phyloP scores from a whole-genome alignment of 192 early-diverging fungal genomes.

The Pecoramyces ruminantium region DNA sequence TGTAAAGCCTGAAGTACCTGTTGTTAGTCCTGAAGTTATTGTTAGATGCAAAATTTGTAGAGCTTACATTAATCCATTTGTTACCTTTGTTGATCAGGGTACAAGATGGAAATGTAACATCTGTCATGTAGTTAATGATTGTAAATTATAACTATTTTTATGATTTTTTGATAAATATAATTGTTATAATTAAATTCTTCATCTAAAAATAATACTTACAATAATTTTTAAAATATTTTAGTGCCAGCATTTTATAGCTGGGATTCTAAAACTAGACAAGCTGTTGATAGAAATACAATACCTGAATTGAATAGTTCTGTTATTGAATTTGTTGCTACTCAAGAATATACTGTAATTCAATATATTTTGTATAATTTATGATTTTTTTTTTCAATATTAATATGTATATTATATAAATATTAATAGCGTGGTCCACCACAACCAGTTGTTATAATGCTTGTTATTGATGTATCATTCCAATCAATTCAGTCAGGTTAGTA shows the following conservation, averaged over 20 bases:
- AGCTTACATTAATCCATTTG: conserved; percentile 93
- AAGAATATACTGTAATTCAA: conserved; percentile 76
- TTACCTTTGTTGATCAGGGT: conserved; percentile 87
- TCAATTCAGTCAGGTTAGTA: conserved; percentile 57
- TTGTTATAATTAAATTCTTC: no score
- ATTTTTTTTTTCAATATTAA: no score
- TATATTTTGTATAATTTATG: no score
- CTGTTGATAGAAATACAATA: conserved; percentile 69
- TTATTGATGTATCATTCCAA: conserved; percentile 86
- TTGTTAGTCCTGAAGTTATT: conserved; percentile 75
- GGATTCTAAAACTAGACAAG: conserved; percentile 57
- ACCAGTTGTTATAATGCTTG: conserved; percentile 79
- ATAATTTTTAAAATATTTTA: conserved; percentile 2
- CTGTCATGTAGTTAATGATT: conserved; percentile 82
- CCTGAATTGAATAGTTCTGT: conserved; percentile 76
- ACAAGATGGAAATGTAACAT: conserved; percentile 93
- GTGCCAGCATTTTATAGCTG: conserved; percentile 62
- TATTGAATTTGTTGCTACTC: conserved; percentile 89
- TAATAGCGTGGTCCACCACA: conserved; percentile 88
- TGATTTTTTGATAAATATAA: no score
- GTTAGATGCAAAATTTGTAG: conserved; percentile 87
- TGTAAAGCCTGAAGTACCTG: conserved; percentile 55
- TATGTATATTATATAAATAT: no score
- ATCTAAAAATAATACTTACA: no score
- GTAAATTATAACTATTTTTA: no score